These are phyloP conservation scores for Fonsecaea multimorphosa DNA, from an alignment of 2,329 filamentous ascomycete genomes.

Conservation along the genomic window DNA sequence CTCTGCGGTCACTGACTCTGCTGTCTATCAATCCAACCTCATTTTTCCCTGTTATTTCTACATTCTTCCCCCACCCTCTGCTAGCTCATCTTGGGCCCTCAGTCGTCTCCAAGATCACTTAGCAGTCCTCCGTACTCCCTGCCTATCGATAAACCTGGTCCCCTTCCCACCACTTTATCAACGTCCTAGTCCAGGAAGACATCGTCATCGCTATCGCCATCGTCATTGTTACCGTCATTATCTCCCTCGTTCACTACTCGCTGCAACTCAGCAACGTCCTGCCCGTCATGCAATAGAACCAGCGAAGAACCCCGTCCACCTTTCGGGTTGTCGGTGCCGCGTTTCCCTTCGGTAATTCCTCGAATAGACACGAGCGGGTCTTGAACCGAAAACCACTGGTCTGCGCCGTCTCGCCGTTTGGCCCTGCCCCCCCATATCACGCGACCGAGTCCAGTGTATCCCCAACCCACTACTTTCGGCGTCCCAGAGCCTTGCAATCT, in stretches of 20 bases:
- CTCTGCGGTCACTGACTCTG: neutral
- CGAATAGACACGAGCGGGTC: slow-evolving; percentile 12
- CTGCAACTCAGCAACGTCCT: slow-evolving; percentile 14
- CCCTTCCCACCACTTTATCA: neutral
- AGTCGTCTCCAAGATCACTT: neutral
- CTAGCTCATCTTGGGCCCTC: neutral
- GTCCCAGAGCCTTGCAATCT: slow-evolving; percentile 10
- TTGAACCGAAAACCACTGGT: neutral
- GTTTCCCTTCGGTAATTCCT: slow-evolving; percentile 11
- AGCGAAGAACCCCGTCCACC: neutral
- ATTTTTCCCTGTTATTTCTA: neutral
- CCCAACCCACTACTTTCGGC: slow-evolving; percentile 8
- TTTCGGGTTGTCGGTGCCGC: slow-evolving; percentile 13
- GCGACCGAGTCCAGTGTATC: neutral
- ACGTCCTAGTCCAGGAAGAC: neutral
- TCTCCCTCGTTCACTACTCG: neutral
- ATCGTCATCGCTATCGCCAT: too few relatives aligned
- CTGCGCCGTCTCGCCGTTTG: neutral
- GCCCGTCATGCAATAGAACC: slow-evolving; percentile 13
- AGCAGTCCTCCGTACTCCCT: neutral
- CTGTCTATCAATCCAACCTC: neutral
- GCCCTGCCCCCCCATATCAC: neutral
- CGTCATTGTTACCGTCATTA: neutral
- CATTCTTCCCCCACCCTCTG: neutral
- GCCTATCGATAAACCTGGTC: neutral